Base-by-base conservation (phyloP, 208 protist genomes). In the Porcisia deanei region DNA sequence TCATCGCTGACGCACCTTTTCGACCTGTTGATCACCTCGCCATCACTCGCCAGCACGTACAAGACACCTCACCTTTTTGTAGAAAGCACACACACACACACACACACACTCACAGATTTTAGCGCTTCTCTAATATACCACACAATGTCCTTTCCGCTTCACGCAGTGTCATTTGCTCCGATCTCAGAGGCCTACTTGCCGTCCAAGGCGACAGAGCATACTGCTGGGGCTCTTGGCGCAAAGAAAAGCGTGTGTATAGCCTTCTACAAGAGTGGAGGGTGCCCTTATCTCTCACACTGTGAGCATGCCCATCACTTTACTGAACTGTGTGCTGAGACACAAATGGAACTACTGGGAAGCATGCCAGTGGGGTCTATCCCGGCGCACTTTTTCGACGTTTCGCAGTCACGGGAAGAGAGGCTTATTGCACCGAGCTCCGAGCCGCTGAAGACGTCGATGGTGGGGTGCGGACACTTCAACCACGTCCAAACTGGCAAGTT, bases 241-340 rank as follows among this genome's bases (percentile, higher is more conserved):
- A 96, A 94, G 75, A 58, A 88, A 14, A 87, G 89, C 25, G 83
- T 94, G 37, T 96, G 92, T 59, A 82, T 91, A 39, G 80, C 87
- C 9, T 96, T 87, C 72, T 96, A 91, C 75, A 84, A 96, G 64
- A 80, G 69, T 55, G 90, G 75, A 16, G 68, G 82, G 68, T 94
- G 92, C 73, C 88, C 92, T 1, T 96, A 81, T 65, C 75, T 77
- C 4, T 70, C 70, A 53, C 71, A 81, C 60, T 96, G 90, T 71
- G 85, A 88, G 66, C 90, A 94, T 73, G 92, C 88, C 4, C 92
- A 96, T 77, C 76, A 81, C 75, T 94, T 93, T 73, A 70, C 74
- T 6, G 88, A 96, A 73, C 84, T 96, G 34, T 81, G 76, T 63
- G 20, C 75, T 20, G 68, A 41, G 25, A 87, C 92, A 14, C 88